Base-by-base conservation (phyloP, 768 basidiomycete species). In the Agrocybe pediades region DNA sequence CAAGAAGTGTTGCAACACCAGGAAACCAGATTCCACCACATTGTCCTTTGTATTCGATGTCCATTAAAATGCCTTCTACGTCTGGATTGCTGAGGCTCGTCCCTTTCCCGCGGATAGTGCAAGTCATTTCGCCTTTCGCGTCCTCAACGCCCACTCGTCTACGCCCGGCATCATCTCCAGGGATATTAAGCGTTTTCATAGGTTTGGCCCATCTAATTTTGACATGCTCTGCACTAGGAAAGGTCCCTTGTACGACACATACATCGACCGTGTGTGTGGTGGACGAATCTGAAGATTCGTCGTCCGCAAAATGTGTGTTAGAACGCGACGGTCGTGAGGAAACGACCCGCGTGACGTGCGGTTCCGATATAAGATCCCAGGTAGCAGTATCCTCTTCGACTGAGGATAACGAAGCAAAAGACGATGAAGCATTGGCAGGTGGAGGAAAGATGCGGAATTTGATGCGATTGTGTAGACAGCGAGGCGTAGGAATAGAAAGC, bases 21-120 rank as follows among this genome's bases (percentile, higher is more conserved):
- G 89, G 85, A 62, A 85, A 91, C 87, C 88, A 92, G 41, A 92
- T 71, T 11, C 87, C 87, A 56, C 82, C 85, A 68, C 89, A 92
- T 2, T 82, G 79, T 33, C 80, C 89, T 56, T 83, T 85, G 65
- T 90, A 91, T 51, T 87, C 82, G 15, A 92, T 68, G 39, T 79
- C 75, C 77, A 91, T 79, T 27, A 86, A 58, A 16, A 87, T 67
- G 16, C 88, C 88, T 57, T 80, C 82, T 19, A 65, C 60, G 36
- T 70, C 69, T 55, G 63, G 68, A 52, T 65, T 71, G n/a, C 65
- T 68, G 5, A 60, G 59, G 60, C 73, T 74, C 49, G 56, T 70
- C 41, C 68, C 67, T 58, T 76, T 81, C 25, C 85, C 87, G 29
- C 82, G 74, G 17, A 92, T 71, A 3, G 69, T 65, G 58, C 86